Conservation (phyloP, 768 basidiomycete species). For the Rhizopogon rudus region DNA sequence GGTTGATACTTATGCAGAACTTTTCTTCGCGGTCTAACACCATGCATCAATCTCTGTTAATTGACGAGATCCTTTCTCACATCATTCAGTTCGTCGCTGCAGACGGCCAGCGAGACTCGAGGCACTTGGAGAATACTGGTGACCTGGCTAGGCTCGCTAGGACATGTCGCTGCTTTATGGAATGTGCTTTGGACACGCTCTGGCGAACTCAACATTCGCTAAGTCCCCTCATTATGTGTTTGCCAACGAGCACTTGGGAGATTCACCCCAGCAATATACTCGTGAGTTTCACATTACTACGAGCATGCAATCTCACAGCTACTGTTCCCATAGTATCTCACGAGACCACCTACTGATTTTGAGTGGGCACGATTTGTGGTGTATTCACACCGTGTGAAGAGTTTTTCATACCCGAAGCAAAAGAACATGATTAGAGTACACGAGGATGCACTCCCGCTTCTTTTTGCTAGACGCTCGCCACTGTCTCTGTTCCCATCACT, state of each 20-base stretch:
- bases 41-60: slow-evolving; percentile 27
- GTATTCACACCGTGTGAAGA: slow-evolving; percentile 20
- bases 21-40: neutral
- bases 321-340: slow-evolving; percentile 11
- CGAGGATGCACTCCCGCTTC: slow-evolving; percentile 14
- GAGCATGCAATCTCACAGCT: neutral
- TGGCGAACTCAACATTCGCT: slow-evolving; percentile 26
- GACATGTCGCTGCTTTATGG: slow-evolving; percentile 24
- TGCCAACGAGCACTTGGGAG: slow-evolving; percentile 22
- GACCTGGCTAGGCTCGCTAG: slow-evolving; percentile 23
- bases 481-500: slow-evolving; percentile 20
- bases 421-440: slow-evolving; percentile 18
- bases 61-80: slow-evolving; percentile 19
- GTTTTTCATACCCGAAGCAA: slow-evolving; percentile 19
- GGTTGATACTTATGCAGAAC: neutral
- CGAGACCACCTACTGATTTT: slow-evolving; percentile 9
- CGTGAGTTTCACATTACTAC: slow-evolving; percentile 11
- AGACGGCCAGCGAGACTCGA: slow-evolving; percentile 12
- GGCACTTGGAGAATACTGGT: slow-evolving; percentile 13
- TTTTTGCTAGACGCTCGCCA: slow-evolving; percentile 19
- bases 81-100: slow-evolving; percentile 21
- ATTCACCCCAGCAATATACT: slow-evolving; percentile 13
- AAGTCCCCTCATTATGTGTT: slow-evolving; percentile 23
- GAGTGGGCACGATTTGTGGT: slow-evolving; percentile 20
- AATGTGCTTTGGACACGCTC: slow-evolving; percentile 25